A percentile compares a stretch with the other conserved stretches of the same genome.
phyloP scores from a whole-genome alignment of 345 rosid species.

The Salix suchowensis region DNA sequence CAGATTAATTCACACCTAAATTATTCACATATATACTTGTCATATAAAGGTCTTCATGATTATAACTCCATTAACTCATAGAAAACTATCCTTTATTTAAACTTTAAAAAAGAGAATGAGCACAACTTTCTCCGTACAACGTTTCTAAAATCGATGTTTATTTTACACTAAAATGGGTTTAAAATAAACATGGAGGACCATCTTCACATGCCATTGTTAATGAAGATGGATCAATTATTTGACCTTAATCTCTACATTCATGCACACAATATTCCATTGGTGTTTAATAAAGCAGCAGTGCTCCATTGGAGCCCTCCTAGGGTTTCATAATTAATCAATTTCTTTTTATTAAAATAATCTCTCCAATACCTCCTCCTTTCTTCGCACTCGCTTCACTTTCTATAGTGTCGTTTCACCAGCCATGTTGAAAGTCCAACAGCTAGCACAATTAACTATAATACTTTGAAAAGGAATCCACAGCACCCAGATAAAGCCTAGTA shows the following conservation, averaged over 20 bases:
- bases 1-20: no score
- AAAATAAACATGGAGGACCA: constrained; percentile 47
- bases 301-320: constrained; percentile 21
- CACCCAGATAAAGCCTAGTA: constrained; percentile 30
- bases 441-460: constrained; percentile 24
- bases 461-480: constrained; percentile 40
- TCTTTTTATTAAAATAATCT: constrained; percentile 12
- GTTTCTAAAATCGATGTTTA: constrained; percentile 17
- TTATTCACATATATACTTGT: no score
- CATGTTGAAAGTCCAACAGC: constrained; percentile 27
- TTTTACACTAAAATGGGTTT: constrained; percentile 22
- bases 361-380: constrained; percentile 13
- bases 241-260: not conserved
- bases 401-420: constrained; percentile 17
- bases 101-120: not conserved
- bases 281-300: constrained; percentile 22
- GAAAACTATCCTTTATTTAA: no score
- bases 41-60: no score
- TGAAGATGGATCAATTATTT: constrained; percentile 8
- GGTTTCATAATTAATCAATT: constrained; percentile 10
- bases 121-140: constrained; percentile 6
- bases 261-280: constrained; percentile 23
- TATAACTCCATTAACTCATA: no score
- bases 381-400: constrained; percentile 3
- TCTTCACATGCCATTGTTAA: constrained; percentile 46